Base-by-base conservation (phyloP, 495 filamentous ascomycete species). In the Aspergillus bridgeri region DNA sequence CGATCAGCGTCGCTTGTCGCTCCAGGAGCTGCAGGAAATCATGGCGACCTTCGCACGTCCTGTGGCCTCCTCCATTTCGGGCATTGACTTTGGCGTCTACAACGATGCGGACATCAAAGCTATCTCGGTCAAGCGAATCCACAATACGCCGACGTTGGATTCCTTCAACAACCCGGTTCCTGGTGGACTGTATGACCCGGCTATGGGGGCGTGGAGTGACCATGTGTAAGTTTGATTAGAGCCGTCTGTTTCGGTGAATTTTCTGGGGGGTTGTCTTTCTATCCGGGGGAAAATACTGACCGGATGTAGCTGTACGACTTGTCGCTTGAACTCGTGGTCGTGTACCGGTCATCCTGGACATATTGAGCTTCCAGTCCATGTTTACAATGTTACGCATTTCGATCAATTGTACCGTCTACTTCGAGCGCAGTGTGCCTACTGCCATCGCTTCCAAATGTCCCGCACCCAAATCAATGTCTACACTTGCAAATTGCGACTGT, bases 311-410 rank as follows among this genome's bases (percentile, higher is more conserved):
- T 97, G 92, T 74, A 84, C 89, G 65, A 97, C 92, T 74, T 97
- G 92, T 69, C 87, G 90, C 60, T 79, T 92, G 62, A 84, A 83
- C 61, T 84, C 83, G 59, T 82, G 82, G 60, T 84, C 83, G 52
- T 99, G 94, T 70, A 91, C 94, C 9, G 95, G 95, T 57, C 95
- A 99, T 76, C 81, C 85, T 29, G 95, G 95, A 50, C 94, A 98
- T 69, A 95, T 99, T 69, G 91, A 96, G 61, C 84, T 99, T 23
- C 92, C 95, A 3, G 86, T 92, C 11, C 89, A 88, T 45, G 86
- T 96, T 50, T 99, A 97, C 69, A 93, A 97, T 75, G 88, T 91
- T 22, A 87, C 90, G 0, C 96, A 96, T 71, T 87, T 99, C 79
- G 91, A 95, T 68, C 93, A 96, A 70, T 78, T 89, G 52, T 81